Percentiles rank a stretch among this genome's conserved stretches.
These are phyloP conservation scores for Cephalotrichum gorgonifer DNA, from an alignment of 2,329 filamentous ascomycete species.

Conservation along the genomic window DNA sequence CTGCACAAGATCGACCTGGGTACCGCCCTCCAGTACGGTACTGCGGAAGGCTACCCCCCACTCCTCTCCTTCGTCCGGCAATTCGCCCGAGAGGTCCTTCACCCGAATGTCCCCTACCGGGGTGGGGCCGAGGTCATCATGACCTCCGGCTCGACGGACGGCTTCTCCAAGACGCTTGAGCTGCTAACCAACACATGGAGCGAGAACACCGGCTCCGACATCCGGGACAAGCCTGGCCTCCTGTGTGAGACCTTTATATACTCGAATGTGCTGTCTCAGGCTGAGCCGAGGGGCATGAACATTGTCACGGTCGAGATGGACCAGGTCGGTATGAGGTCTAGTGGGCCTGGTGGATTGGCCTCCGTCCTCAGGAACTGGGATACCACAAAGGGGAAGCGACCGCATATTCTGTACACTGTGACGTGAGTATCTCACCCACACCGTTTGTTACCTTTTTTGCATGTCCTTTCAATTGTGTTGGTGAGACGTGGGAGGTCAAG, in stretches of 20 bases:
- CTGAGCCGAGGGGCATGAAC: conserved; percentile 58
- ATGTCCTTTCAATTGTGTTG: background rate
- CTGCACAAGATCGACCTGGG: conserved; percentile 67
- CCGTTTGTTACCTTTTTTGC: background rate
- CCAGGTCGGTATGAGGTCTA: conserved; percentile 65
- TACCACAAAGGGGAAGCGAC: conserved; percentile 57
- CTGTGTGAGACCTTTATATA: conserved; percentile 76
- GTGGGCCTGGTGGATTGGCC: conserved; percentile 61
- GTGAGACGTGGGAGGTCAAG: background rate
- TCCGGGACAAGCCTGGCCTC: conserved; percentile 62
- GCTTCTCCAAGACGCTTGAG: conserved; percentile 67
- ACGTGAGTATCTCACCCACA: conserved; percentile 46
- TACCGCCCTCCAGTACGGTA: conserved; percentile 79
- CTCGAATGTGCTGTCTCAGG: conserved; percentile 62
- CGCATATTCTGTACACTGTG: conserved; percentile 82
- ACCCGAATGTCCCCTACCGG: conserved; percentile 71
- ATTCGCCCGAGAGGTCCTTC: conserved; percentile 65
- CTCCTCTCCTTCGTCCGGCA: conserved; percentile 68
- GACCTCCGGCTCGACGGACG: conserved; percentile 77
- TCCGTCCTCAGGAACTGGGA: conserved; percentile 83
- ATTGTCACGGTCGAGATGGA: conserved; percentile 68
- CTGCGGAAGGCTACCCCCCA: conserved; percentile 70
- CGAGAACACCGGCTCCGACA: conserved; percentile 49
- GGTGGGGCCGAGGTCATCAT: conserved; percentile 68
- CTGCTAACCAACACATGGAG: conserved; percentile 69